Conservation (phyloP, 345 rosid genomes). For the Nephelium lappaceum region DNA sequence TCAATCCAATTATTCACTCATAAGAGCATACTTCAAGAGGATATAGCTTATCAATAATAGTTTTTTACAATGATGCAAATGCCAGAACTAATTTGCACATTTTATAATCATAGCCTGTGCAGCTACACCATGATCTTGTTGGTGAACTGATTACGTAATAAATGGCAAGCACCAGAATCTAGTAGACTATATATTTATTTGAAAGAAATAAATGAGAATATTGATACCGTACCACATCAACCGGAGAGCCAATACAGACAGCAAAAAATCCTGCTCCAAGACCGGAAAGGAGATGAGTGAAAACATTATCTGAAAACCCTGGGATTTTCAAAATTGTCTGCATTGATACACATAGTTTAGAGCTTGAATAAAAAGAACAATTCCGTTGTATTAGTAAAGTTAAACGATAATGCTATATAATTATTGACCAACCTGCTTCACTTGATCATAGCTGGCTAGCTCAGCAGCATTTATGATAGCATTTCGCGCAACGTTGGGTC, state of each 20-base stretch:
- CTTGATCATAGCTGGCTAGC: slow-evolving; percentile 97
- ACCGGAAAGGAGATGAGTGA: slow-evolving; percentile 92
- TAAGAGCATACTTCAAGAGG: background rate
- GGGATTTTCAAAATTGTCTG: slow-evolving; percentile 96
- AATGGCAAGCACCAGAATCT: slow-evolving; percentile 9
- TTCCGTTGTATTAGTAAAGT: slow-evolving; percentile 15
- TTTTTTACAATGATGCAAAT: background rate
- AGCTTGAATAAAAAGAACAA: background rate
- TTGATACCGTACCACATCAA: slow-evolving; percentile 82
- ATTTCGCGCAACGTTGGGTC: slow-evolving; percentile 91
- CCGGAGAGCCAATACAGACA: slow-evolving; percentile 98
- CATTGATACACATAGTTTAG: slow-evolving; percentile 28
- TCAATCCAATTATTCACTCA: background rate
- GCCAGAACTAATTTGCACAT: background rate
- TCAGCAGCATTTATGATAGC: slow-evolving; percentile 99
- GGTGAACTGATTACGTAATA: slow-evolving; percentile 7
- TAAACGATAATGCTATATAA: slow-evolving; percentile 1
- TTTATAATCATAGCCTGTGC: background rate
- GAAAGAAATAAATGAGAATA: slow-evolving; percentile 14
- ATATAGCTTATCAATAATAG: background rate
- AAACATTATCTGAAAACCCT: slow-evolving; percentile 87
- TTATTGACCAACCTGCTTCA: slow-evolving; percentile 66
- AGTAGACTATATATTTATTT: background rate
- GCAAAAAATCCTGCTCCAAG: slow-evolving; percentile 98
- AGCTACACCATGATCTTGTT: background rate